Percentiles rank a stretch among this genome's conserved stretches.
phyloP scores from a whole-genome alignment of 192 early-diverging fungal species.

The Backusella westeae region DNA sequence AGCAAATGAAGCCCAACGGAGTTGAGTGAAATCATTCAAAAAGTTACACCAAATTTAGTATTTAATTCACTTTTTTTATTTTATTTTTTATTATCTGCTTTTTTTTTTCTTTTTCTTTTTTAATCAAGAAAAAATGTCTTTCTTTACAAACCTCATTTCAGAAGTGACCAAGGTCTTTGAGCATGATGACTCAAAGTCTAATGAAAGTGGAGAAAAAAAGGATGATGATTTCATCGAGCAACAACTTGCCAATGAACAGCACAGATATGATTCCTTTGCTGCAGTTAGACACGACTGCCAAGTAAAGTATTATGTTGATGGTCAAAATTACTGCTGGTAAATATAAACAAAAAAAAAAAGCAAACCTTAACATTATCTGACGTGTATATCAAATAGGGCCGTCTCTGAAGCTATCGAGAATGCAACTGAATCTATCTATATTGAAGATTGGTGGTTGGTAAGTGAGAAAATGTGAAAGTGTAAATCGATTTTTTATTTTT shows the following conservation, averaged over 20 bases:
- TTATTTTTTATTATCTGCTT: neutral
- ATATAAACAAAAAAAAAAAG: neutral
- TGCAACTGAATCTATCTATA: conserved; percentile 66
- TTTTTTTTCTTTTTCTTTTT: neutral
- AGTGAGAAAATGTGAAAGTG: neutral
- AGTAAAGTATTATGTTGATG: conserved; percentile 73
- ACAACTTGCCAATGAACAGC: conserved; percentile 35
- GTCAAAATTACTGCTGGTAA: conserved; percentile 71
- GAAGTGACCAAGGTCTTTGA: conserved; percentile 35
- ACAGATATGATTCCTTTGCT: conserved; percentile 74
- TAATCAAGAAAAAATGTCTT: neutral
- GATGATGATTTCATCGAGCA: conserved; percentile 45
- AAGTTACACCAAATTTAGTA: conserved; percentile 3
- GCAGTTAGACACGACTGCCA: conserved; percentile 63
- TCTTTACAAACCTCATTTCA: conserved; percentile 12
- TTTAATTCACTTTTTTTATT: neutral
- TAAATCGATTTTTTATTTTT: neutral
- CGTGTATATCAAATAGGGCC: conserved; percentile 33
- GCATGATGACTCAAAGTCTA: neutral
- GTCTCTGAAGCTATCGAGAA: conserved; percentile 70
- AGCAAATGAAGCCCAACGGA: neutral
- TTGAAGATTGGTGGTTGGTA: conserved; percentile 87
- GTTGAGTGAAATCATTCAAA: neutral
- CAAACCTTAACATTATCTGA: neutral
- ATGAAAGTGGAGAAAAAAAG: conserved; percentile 6